Conservation (phyloP, 108 stramenopile genomes). For the Nannochloropsis oceanica region DNA sequence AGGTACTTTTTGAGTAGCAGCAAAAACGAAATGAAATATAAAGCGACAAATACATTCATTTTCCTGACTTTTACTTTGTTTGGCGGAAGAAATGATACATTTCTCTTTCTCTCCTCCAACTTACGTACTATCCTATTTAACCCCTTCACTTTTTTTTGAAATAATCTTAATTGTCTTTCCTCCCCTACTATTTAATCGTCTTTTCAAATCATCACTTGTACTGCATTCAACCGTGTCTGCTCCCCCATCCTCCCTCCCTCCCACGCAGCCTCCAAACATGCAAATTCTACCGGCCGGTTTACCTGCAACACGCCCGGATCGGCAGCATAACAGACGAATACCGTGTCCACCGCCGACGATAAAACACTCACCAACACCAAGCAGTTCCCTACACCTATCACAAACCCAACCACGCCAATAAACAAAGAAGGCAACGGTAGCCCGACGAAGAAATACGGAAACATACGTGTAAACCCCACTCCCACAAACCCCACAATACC, state of each 20-base stretch:
- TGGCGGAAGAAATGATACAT: no score
- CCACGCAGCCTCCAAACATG: background rate
- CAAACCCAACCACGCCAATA: background rate
- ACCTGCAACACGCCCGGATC: background rate
- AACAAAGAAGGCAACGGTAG: background rate
- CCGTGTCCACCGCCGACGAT: background rate
- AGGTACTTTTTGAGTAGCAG: no score
- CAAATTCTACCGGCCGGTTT: background rate
- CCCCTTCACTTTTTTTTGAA: background rate
- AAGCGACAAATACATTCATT: no score
- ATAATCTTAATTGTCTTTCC: background rate
- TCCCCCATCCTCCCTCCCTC: background rate
- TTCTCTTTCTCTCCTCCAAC: no score
- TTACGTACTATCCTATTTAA: no score
- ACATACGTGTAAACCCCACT: background rate
- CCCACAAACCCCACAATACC: background rate
- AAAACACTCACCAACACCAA: background rate
- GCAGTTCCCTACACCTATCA: background rate
- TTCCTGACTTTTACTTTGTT: no score
- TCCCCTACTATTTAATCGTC: conserved; percentile 33
- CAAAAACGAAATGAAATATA: no score
- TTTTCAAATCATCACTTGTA: conserved; percentile 33
- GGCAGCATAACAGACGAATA: background rate
- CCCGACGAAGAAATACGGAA: background rate
- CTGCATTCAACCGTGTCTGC: background rate